phyloP scores from a whole-genome alignment of 2,329 filamentous ascomycete species.

The Dactylonectria macrodidyma region DNA sequence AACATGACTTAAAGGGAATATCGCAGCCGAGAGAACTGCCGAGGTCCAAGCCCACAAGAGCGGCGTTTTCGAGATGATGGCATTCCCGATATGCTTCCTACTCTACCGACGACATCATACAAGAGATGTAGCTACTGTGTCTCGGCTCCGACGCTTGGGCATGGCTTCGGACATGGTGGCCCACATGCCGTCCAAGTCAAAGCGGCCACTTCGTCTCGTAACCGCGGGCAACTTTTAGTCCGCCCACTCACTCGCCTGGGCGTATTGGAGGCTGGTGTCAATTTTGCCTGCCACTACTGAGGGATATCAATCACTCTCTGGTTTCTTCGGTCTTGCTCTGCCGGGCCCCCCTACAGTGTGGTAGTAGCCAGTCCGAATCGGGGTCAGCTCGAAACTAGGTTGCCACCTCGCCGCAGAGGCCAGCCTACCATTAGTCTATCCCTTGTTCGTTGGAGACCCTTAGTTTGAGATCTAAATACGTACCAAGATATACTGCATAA shows the following conservation, averaged over 20 bases:
- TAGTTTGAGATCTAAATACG: not conserved
- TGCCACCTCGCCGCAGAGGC: not conserved
- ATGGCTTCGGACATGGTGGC: not conserved
- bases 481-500: not conserved
- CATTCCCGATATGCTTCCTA: too few relatives aligned
- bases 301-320: not conserved
- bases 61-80: not conserved
- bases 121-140: not conserved
- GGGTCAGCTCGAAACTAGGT: not conserved
- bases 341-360: too few relatives aligned
- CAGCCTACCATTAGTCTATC: not conserved
- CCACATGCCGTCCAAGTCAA: not conserved
- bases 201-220: not conserved
- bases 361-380: not conserved
- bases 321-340: not conserved
- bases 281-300: not conserved
- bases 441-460: not conserved
- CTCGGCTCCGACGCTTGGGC: not conserved
- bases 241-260: not conserved
- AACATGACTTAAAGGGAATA: not conserved
- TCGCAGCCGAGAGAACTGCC: not conserved
- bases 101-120: not conserved
- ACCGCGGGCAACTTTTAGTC: not conserved
- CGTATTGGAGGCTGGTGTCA: not conserved
- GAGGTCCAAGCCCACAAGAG: not conserved